These are phyloP conservation scores for Solanum aculeatissimum DNA, from an alignment of 305 asterid species.

Conservation along the genomic window DNA sequence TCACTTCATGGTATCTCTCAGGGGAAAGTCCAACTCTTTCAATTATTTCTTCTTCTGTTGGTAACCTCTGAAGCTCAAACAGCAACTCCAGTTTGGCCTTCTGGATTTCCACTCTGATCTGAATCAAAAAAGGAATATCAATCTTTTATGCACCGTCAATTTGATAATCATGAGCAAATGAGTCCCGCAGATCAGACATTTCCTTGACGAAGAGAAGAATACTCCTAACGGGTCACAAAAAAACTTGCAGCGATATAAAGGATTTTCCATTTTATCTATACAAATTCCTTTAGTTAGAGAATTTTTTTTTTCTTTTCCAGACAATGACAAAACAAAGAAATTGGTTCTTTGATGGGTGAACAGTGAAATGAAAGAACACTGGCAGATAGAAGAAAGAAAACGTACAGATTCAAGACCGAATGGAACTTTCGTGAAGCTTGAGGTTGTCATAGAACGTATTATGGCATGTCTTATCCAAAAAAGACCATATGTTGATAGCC, in stretches of 20 bases:
- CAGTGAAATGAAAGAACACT: background rate
- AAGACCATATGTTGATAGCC: constrained; percentile 75
- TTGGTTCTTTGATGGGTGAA: background rate
- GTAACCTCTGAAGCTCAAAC: constrained; percentile 47
- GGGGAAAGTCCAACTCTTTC: constrained; percentile 46
- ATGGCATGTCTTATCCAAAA: constrained; percentile 93
- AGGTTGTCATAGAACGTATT: constrained; percentile 66
- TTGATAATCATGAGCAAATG: background rate
- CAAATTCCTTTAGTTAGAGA: background rate
- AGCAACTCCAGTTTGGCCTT: constrained; percentile 43
- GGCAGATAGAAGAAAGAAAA: background rate
- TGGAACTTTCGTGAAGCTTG: constrained; percentile 85
- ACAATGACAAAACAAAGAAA: background rate
- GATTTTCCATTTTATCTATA: background rate
- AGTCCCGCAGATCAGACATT: background rate
- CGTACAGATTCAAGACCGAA: constrained; percentile 89
- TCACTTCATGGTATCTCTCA: constrained; percentile 62
- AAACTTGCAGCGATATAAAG: background rate
- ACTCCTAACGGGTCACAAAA: background rate
- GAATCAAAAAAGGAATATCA: constrained; percentile 9
- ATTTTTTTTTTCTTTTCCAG: background rate
- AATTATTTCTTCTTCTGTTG: constrained; percentile 51
- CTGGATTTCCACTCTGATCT: constrained; percentile 64
- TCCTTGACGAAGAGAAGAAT: background rate
- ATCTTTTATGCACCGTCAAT: background rate